Evolutionary conservation across 352 stramenopile genomes (phyloP).

Genomic region (Globisporangium middletonii): DNA sequence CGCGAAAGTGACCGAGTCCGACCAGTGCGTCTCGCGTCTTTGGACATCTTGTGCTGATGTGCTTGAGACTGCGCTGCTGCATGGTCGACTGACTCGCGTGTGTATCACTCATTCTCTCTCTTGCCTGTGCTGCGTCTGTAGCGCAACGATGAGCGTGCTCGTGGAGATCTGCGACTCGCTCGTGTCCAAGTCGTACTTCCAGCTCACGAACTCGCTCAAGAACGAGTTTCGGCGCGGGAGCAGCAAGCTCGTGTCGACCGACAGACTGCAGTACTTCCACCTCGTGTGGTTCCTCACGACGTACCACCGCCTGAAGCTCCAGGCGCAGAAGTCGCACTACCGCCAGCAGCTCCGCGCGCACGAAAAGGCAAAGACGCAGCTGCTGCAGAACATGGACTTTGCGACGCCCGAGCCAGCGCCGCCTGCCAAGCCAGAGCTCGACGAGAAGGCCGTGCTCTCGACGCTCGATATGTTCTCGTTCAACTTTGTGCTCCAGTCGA

Average conservation of each 20-base stretch:
- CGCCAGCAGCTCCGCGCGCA: slow-evolving; percentile 44
- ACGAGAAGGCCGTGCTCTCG: slow-evolving; percentile 78
- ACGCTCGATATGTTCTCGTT: slow-evolving; percentile 90
- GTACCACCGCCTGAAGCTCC: slow-evolving; percentile 77
- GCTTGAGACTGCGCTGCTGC: background rate
- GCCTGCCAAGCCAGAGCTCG: slow-evolving; percentile 42
- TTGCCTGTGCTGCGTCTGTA: slow-evolving; percentile 8
- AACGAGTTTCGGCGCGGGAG: slow-evolving; percentile 83
- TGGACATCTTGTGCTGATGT: background rate
- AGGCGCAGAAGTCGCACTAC: slow-evolving; percentile 63
- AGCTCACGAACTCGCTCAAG: slow-evolving; percentile 83
- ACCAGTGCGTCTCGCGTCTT: slow-evolving; percentile 28
- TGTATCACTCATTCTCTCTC: slow-evolving; percentile 2
- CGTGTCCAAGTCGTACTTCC: slow-evolving; percentile 74
- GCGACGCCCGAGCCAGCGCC: slow-evolving; percentile 27
- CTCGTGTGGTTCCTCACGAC: slow-evolving; percentile 80
- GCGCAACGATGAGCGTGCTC: slow-evolving; percentile 58
- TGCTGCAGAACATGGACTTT: slow-evolving; percentile 53
- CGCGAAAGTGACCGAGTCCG: slow-evolving; percentile 48
- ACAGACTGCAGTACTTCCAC: slow-evolving; percentile 88
- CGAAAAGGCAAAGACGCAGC: slow-evolving; percentile 44
- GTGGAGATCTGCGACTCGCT: slow-evolving; percentile 69
- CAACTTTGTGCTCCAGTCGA: slow-evolving; percentile 87
- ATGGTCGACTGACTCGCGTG: background rate
- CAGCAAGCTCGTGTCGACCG: slow-evolving; percentile 72